phyloP scores from a whole-genome alignment of 768 basidiomycete species.

The Boletus reticulatus region DNA sequence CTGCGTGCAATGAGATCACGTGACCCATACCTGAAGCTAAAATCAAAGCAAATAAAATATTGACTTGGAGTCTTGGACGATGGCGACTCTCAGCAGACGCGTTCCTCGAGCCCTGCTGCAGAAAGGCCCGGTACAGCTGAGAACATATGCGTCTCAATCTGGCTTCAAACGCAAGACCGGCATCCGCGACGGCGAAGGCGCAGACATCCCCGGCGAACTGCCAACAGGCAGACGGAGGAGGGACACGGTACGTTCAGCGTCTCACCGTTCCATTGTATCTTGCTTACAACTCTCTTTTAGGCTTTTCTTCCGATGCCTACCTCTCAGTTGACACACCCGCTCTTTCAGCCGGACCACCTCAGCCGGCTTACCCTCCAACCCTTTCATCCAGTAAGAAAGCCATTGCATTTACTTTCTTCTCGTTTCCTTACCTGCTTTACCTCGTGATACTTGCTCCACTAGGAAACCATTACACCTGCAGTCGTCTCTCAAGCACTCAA shows the following conservation, averaged over 20 bases:
- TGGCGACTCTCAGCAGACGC: conserved; percentile 17
- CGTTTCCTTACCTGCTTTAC: background rate
- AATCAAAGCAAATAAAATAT: background rate
- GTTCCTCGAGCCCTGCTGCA: conserved; percentile 6
- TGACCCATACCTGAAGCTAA: background rate
- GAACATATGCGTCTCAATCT: conserved; percentile 18
- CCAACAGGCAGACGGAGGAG: conserved; percentile 23
- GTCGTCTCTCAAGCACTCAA: conserved; percentile 46
- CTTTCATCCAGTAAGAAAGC: conserved; percentile 42
- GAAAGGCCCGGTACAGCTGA: background rate
- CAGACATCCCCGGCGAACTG: conserved; percentile 18
- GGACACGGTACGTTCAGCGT: conserved; percentile 16
- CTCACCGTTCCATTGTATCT: background rate
- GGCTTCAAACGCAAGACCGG: conserved; percentile 23
- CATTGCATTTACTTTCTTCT: background rate
- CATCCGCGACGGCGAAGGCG: conserved; percentile 7
- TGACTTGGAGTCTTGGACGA: background rate
- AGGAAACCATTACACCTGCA: conserved; percentile 33
- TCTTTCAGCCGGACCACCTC: conserved; percentile 40
- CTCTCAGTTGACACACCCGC: conserved; percentile 36
- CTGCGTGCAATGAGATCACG: background rate
- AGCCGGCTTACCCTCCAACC: conserved; percentile 37
- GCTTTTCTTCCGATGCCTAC: conserved; percentile 43
- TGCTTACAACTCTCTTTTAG: conserved; percentile 23
- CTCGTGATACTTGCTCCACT: background rate